Conservation (phyloP, 768 basidiomycete species). For the Polyporus arcularius region DNA sequence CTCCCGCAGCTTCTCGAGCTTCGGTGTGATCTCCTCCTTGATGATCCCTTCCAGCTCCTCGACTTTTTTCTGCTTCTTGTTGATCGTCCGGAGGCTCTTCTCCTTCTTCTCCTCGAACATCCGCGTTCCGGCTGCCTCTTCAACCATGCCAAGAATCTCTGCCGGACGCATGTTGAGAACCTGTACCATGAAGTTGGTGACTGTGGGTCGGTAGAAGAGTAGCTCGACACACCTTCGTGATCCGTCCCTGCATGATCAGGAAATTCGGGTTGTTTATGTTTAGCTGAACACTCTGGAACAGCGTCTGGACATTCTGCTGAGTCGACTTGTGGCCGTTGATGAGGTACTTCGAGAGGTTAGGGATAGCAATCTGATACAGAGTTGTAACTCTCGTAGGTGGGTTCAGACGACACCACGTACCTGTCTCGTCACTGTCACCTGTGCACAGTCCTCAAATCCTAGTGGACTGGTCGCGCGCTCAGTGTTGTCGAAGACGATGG, state of each 20-base stretch:
- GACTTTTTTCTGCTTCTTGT: conserved; percentile 95
- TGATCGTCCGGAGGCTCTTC: conserved; percentile 94
- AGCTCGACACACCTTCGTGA: conserved; percentile 75
- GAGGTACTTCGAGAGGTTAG: conserved; percentile 92
- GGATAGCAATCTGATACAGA: conserved; percentile 77
- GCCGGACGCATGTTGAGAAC: conserved; percentile 97
- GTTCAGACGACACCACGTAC: conserved; percentile 41
- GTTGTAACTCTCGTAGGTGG: too few relatives aligned
- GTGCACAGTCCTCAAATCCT: conserved; percentile 75
- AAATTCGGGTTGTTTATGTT: conserved; percentile 99
- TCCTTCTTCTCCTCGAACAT: conserved; percentile 99
- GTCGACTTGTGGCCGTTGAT: conserved; percentile 93
- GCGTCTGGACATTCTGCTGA: conserved; percentile 80
- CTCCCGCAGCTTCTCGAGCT: conserved; percentile 83
- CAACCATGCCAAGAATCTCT: conserved; percentile 98
- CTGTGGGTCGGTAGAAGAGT: not conserved
- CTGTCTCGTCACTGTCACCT: conserved; percentile 97
- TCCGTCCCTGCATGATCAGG: conserved; percentile 99
- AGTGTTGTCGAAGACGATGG: conserved; percentile 98
- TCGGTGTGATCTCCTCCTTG: conserved; percentile 90
- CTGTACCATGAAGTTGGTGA: conserved; percentile 32
- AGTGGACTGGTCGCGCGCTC: conserved; percentile 82
- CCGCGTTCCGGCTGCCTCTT: conserved; percentile 96
- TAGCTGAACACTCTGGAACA: conserved; percentile 96
- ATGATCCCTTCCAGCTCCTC: conserved; percentile 83